Evolutionary conservation across 2,329 filamentous ascomycete genomes (phyloP).

Genomic region (Colletotrichum tropicale): DNA sequence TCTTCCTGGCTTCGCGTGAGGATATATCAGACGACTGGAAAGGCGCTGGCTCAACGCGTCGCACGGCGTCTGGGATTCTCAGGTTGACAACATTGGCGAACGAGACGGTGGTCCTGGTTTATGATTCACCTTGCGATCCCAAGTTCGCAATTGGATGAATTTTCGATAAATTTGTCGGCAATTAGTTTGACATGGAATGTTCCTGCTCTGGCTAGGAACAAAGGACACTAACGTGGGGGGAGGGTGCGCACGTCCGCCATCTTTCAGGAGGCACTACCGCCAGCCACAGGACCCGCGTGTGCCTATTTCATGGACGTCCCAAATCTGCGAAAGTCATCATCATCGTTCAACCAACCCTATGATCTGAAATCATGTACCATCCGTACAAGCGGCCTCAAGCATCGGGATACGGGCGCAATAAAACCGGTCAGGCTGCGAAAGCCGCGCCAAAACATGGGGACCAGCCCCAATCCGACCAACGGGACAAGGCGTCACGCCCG

Average conservation of each 20-base stretch:
- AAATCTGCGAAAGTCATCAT: background rate
- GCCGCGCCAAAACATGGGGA: background rate
- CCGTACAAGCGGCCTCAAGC: background rate
- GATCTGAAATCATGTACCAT: background rate
- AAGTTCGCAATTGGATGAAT: background rate
- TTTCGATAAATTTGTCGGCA: background rate
- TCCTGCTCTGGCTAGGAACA: background rate
- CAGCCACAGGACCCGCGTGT: background rate
- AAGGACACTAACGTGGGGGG: background rate
- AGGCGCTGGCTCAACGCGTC: background rate
- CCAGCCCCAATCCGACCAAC: background rate
- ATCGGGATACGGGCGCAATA: rapidly evolving
- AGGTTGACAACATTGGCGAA: background rate
- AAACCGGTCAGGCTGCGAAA: background rate
- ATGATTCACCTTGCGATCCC: background rate
- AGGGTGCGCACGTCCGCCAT: background rate
- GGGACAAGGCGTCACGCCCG: background rate
- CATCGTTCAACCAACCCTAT: background rate
- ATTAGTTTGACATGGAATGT: background rate
- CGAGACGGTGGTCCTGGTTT: rapidly evolving
- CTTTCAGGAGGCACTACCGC: background rate
- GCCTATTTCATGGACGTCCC: background rate
- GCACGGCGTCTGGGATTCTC: background rate
- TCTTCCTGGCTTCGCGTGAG: background rate
- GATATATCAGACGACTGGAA: background rate